Percentiles rank a stretch among this genome's conserved stretches.
Conservation (phyloP, 441 rosid species). For the Euphorbia neoarborescens region DNA sequence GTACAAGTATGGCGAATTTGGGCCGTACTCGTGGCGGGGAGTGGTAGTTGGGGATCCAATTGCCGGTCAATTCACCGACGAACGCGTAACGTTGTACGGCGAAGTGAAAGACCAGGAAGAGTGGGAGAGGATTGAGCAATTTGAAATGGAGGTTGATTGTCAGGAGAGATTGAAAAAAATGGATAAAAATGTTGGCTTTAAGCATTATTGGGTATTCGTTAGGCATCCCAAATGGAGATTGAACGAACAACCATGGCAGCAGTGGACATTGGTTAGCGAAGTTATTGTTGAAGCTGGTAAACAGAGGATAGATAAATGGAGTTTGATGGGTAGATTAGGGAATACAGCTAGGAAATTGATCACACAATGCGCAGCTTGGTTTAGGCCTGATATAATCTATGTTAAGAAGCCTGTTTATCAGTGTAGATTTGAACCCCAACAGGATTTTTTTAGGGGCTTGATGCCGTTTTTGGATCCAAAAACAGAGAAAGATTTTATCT, state of each 20-base stretch:
- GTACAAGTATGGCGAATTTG: constrained; percentile 87
- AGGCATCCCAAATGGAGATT: constrained; percentile 84
- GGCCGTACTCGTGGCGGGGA: constrained; percentile 93
- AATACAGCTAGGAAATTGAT: constrained; percentile 56
- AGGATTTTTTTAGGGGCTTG: constrained; percentile 48
- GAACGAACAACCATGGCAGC: constrained; percentile 72
- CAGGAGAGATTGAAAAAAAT: constrained; percentile 46
- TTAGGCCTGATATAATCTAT: constrained; percentile 79
- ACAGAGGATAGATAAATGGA: constrained; percentile 87
- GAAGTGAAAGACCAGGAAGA: constrained; percentile 65
- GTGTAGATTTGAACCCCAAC: constrained; percentile 82
- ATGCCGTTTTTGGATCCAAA: constrained; percentile 54
- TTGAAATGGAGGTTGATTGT: constrained; percentile 65
- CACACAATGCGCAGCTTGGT: constrained; percentile 76
- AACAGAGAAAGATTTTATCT: constrained; percentile 50
- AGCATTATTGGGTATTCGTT: constrained; percentile 75
- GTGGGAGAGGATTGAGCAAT: constrained; percentile 78
- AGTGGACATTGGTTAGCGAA: constrained; percentile 83
- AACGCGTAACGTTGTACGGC: constrained; percentile 55
- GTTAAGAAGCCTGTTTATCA: constrained; percentile 86
- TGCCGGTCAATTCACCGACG: constrained; percentile 63
- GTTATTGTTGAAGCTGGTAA: constrained; percentile 60
- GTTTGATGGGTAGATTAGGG: constrained; percentile 81
- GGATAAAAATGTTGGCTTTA: constrained; percentile 61
- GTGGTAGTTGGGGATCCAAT: constrained; percentile 78